Base-by-base conservation (phyloP, 306 rosid genomes). In the Vigna angularis region DNA sequence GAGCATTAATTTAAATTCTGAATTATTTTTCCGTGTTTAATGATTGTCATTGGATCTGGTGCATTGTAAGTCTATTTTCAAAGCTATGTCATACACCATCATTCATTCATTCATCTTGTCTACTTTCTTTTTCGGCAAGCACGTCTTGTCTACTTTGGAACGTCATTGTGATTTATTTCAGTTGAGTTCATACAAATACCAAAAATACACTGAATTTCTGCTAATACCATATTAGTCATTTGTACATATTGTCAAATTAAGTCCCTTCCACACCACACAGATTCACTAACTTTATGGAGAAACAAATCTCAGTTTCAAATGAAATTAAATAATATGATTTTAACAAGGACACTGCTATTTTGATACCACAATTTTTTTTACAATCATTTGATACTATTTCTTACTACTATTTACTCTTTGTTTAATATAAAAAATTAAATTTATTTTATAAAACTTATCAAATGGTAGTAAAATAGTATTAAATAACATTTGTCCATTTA, bases 1-100 rank as follows among this genome's bases (percentile, higher is more conserved):
- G 45, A 40, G 28, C 13, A 59, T 13, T 59, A 59, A 6, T 59
- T 59, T 28, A 18, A 28, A 28, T 13, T 28, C 5, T 58, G 50
- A 62, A 24, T 9, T 36, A 5, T 2, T 24, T 70, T 59, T 34
- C 1, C 10, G 20, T 34, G 4, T 59, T 13, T 59, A 70, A 49
- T 70, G 65, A 49, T 3, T 58, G 44, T 68, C 52, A 17, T 78
- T 69, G 76, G 77, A 79, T 70, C 56, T 3, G 66, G 45, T 79
- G 65, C 36, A 34, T 22, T 61, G 6, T 10, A 70, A 36, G 56
- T 50, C 47, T 59, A 22, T 48, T 44, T 48, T 74, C 24, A 58
- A 81, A 49, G 55, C 67, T 36, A 17, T 22, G 48, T 32, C 67
- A 32, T 62, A 62, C 12, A 34, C 32, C 82, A 36, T 16, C 9